Base-by-base conservation (phyloP, 169 alveolate genomes). In the Eimeria mitis region DNA sequence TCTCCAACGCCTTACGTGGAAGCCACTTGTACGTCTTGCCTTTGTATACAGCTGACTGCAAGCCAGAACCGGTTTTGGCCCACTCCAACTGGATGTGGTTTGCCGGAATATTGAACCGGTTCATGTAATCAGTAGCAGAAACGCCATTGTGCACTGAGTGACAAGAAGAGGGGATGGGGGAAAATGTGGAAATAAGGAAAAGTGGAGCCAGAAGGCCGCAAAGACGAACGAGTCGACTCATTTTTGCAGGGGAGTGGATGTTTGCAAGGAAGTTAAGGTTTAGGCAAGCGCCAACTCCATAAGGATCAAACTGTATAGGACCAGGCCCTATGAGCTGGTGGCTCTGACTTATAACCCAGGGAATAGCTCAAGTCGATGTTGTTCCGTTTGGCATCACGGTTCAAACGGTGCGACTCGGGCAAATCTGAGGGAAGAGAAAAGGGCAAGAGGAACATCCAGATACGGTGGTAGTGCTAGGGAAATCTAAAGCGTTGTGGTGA, bases 51-150 rank as follows among this genome's bases (percentile, higher is more conserved):
- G 47, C 2, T 5, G 88, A 16, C 54, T 70, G 34, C 52, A 81
- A 9, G 75, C 56, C 49, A 23, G 94, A 49, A 28, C 96, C 96
- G 40, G 89, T 31, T 37, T 61, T 81, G 31, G 81, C 81, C 96
- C 96, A 94, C 23, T 81, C 88, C 68, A 94, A 81, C 37, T 83
- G 90, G 89, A 94, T 71, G 71, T 94, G 92, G 61, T 94, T 65
- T 21, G 61, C 85, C 61, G 96, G 96, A 44, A 94, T 71, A 49
- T 94, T 84, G n/a, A 94, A 94, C 31, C 96, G 96, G 49, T 81
- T 63, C 96, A 94, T 81, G 89, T 94, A 94, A 16, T 89, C 75
- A 25, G 44, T 21, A n/a, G 91, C 95, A 37, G 91, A 76, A 28
- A 47, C 42, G 13, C 44, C 47, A 63, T 47, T 75, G 44, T 44